phyloP scores from a whole-genome alignment of 2,329 filamentous ascomycete genomes.

The Ploettnerulaceae sp. region DNA sequence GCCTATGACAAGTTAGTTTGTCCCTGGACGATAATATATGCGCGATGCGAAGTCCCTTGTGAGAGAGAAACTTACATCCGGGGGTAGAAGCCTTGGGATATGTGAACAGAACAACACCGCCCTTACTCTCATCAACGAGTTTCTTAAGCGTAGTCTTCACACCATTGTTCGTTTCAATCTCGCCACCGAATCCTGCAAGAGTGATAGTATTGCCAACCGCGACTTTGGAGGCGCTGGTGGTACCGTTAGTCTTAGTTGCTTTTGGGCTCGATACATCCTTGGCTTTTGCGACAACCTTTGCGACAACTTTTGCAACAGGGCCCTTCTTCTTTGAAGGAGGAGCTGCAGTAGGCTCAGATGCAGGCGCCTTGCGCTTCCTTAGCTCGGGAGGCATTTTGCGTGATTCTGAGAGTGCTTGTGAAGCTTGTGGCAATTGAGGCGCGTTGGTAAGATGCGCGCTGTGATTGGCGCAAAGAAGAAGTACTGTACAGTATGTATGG shows the following conservation, averaged over 20 bases:
- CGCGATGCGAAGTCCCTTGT: not conserved
- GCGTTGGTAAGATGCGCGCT: constrained; percentile 15
- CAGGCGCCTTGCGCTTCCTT: constrained; percentile 57
- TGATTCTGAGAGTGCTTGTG: constrained; percentile 6
- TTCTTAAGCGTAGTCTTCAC: constrained; percentile 72
- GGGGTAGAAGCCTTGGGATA: constrained; percentile 94
- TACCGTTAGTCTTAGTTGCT: constrained; percentile 29
- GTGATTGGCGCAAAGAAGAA: constrained; percentile 22
- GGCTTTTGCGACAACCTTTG: constrained; percentile 39
- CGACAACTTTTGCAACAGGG: constrained; percentile 37
- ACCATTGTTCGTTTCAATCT: constrained; percentile 83
- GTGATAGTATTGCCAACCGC: constrained; percentile 51
- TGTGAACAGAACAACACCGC: constrained; percentile 87
- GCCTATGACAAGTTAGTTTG: constrained; percentile 48
- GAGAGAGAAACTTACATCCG: constrained; percentile 67
- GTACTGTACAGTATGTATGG: not conserved
- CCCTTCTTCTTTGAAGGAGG: constrained; percentile 44
- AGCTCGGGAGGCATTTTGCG: constrained; percentile 52
- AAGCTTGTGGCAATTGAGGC: constrained; percentile 9
- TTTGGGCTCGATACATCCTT: constrained; percentile 32
- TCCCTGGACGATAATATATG: not conserved
- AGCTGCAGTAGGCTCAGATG: constrained; percentile 40
- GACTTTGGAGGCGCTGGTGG: constrained; percentile 32
- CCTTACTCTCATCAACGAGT: constrained; percentile 76
- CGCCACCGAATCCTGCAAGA: constrained; percentile 58